Evolutionary conservation across 2,329 filamentous ascomycete species (phyloP).

Genomic region (Pseudocercospora fuligena): DNA sequence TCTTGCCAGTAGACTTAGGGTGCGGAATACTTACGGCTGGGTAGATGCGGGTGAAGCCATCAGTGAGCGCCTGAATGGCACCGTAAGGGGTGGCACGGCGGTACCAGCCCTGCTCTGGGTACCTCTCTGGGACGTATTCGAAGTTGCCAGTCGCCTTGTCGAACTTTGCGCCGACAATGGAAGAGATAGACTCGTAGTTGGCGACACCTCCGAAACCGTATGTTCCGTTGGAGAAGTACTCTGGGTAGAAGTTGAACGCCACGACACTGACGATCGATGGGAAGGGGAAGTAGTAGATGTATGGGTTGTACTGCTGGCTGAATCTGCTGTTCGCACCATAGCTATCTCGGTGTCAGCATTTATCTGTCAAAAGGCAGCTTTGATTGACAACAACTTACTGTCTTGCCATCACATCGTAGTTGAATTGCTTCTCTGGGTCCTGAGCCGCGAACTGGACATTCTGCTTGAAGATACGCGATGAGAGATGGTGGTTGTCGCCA

Average conservation of each 20-base stretch:
- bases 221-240: slow-evolving; percentile 45
- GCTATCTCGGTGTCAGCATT: slow-evolving; percentile 4
- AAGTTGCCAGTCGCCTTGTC: slow-evolving; percentile 35
- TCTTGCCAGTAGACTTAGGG: background rate
- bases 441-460: slow-evolving; percentile 34
- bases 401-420: slow-evolving; percentile 34
- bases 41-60: slow-evolving; percentile 43
- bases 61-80: slow-evolving; percentile 39
- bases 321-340: slow-evolving; percentile 27
- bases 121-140: slow-evolving; percentile 38
- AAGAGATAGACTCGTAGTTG: slow-evolving; percentile 40
- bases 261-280: slow-evolving; percentile 38
- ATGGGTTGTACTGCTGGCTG: slow-evolving; percentile 38
- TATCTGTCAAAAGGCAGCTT: slow-evolving; percentile 20
- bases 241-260: slow-evolving; percentile 39
- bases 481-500: slow-evolving; percentile 41
- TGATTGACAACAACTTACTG: slow-evolving; percentile 26
- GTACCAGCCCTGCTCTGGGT: slow-evolving; percentile 38
- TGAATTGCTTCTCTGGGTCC: slow-evolving; percentile 34
- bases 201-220: slow-evolving; percentile 44
- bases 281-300: slow-evolving; percentile 42
- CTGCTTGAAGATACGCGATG: slow-evolving; percentile 39
- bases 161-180: slow-evolving; percentile 36
- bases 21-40: slow-evolving; percentile 27
- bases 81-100: slow-evolving; percentile 36